Conservation (phyloP, 495 filamentous ascomycete species). For the Xylaria venustula region DNA sequence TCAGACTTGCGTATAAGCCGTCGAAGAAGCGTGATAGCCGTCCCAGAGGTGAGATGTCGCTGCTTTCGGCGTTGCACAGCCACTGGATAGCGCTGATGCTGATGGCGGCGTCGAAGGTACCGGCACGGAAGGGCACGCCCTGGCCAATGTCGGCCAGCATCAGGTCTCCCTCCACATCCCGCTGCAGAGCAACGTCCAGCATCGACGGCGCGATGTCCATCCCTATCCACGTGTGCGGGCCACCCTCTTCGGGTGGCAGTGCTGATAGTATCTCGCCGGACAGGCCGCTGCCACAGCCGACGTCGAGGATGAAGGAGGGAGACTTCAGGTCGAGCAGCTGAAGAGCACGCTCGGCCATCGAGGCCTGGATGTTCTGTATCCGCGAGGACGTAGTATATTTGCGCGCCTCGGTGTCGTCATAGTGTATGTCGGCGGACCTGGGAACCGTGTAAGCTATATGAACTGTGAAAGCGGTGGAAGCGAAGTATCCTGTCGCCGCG, state of each 20-base stretch:
- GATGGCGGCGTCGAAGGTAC: conserved; percentile 92
- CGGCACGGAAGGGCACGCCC: conserved; percentile 89
- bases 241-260: conserved; percentile 62
- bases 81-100: conserved; percentile 94
- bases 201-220: conserved; percentile 94
- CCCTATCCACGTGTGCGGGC: conserved; percentile 89
- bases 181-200: conserved; percentile 86
- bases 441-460: conserved; percentile 13
- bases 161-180: conserved; percentile 89
- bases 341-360: conserved; percentile 91
- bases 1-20: conserved; percentile 80
- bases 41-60: conserved; percentile 73
- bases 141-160: conserved; percentile 93
- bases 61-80: conserved; percentile 93
- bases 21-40: conserved; percentile 84
- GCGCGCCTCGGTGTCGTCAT: conserved; percentile 89
- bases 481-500: too few relatives aligned
- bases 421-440: conserved; percentile 93
- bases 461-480: background rate
- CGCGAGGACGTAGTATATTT: conserved; percentile 98
- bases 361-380: conserved; percentile 89
- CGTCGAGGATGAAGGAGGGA: conserved; percentile 86
- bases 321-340: conserved; percentile 78
- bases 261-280: conserved; percentile 88
- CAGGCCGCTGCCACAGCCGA: conserved; percentile 93